These are phyloP conservation scores for Puccinia hordei DNA, from an alignment of 1,284 basidiomycete species.

Conservation along the genomic window DNA sequence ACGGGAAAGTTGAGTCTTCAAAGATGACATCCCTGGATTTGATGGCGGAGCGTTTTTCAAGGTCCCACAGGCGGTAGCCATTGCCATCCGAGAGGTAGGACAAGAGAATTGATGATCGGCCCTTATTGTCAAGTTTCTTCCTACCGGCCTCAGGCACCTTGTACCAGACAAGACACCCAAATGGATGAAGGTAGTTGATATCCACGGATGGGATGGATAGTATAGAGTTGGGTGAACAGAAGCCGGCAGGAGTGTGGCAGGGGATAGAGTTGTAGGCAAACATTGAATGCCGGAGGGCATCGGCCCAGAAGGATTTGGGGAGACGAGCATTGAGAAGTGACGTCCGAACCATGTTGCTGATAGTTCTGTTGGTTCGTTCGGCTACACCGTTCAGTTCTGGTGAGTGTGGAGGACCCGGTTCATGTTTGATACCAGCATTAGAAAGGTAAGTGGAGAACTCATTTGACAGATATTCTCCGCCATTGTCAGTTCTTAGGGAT, in stretches of 20 bases:
- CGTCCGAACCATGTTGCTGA: too few relatives aligned
- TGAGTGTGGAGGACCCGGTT: conserved; percentile 6
- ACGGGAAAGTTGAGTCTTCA: background rate
- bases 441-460: background rate
- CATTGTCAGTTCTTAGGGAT: background rate
- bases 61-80: background rate
- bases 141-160: background rate
- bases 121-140: background rate
- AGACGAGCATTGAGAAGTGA: too few relatives aligned
- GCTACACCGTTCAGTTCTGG: conserved; percentile 6
- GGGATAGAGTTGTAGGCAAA: background rate
- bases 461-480: background rate
- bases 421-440: background rate
- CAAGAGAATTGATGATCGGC: background rate
- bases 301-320: too few relatives aligned
- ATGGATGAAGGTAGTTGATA: background rate
- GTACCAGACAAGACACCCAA: background rate
- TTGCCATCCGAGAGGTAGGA: background rate
- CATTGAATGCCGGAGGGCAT: background rate
- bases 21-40: conserved; percentile 1
- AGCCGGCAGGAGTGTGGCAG: background rate
- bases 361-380: background rate
- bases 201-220: background rate
- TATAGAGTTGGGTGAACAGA: background rate
- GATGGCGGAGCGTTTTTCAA: background rate